These are phyloP conservation scores for Naganishia cerealis DNA, from an alignment of 1,284 basidiomycete genomes.

Conservation along the genomic window DNA sequence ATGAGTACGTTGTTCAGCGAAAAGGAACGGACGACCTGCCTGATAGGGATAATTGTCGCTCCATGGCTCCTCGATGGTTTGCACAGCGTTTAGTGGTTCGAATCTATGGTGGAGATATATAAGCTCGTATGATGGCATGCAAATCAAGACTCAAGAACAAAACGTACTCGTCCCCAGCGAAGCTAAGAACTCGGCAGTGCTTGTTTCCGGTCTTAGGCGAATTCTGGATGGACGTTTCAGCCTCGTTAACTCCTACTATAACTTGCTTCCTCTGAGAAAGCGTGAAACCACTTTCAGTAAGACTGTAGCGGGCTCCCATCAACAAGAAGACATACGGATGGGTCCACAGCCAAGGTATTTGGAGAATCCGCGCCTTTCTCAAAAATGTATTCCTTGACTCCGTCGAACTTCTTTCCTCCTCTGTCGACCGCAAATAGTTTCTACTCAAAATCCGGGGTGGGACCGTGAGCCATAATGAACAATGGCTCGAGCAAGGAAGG, in stretches of 20 bases:
- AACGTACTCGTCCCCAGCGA: conserved; percentile 62
- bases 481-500: neutral
- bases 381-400: conserved; percentile 70
- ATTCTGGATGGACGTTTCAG: conserved; percentile 61
- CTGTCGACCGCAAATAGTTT: conserved; percentile 65
- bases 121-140: conserved; percentile 2
- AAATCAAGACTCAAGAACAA: conserved; percentile 43
- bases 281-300: conserved; percentile 15
- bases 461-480: neutral
- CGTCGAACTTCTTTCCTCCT: conserved; percentile 61
- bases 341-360: conserved; percentile 81
- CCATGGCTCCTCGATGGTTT: conserved; percentile 64
- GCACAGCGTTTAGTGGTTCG: conserved; percentile 58
- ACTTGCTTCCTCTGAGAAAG: conserved; percentile 58
- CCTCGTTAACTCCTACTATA: conserved; percentile 81
- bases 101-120: conserved; percentile 56
- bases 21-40: conserved; percentile 56
- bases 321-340: conserved; percentile 57
- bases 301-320: conserved; percentile 38
- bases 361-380: conserved; percentile 82
- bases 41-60: conserved; percentile 84
- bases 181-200: conserved; percentile 73
- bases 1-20: neutral
- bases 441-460: neutral
- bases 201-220: conserved; percentile 64